A percentile compares a stretch with the other conserved stretches of the same genome.
Conservation (phyloP, 441 rosid genomes). For the Raphanus hybrid region DNA sequence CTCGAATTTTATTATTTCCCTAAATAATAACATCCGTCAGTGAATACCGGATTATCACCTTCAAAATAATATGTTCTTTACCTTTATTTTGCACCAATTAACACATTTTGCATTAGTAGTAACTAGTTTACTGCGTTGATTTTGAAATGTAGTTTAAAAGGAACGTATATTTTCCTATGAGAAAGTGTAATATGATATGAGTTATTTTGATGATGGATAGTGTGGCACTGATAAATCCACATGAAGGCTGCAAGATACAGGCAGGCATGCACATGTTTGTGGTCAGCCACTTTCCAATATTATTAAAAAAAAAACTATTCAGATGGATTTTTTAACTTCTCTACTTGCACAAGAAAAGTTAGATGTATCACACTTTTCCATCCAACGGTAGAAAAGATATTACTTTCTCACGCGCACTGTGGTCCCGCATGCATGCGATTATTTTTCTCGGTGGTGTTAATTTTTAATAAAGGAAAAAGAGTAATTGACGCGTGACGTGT, state of each 20-base stretch:
- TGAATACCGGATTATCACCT: not conserved
- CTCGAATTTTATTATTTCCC: not conserved
- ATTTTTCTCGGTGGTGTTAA: conserved; percentile 20
- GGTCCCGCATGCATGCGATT: conserved; percentile 48
- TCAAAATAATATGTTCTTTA: not conserved
- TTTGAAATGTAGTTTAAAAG: not conserved
- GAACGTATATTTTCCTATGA: not conserved
- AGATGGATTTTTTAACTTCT: not conserved
- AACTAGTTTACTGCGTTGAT: not conserved
- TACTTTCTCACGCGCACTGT: conserved; percentile 35
- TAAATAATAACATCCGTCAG: not conserved
- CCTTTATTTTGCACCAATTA: not conserved
- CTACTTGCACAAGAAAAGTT: conserved; percentile 33
- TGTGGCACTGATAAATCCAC: conserved; percentile 47
- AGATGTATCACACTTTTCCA: conserved; percentile 21
- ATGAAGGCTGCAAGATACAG: conserved; percentile 49
- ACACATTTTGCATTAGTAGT: not conserved
- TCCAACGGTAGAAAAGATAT: conserved; percentile 11
- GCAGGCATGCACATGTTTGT: conserved; percentile 49
- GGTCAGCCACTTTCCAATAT: conserved; percentile 38
- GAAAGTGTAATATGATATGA: conserved; percentile 8
- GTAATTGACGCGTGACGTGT: conserved; percentile 41
- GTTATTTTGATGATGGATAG: conserved; percentile 37
- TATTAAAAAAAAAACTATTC: not conserved
- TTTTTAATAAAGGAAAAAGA: not conserved